Evolutionary conservation across 805 yeast species (phyloP), one percentile per base, ranked within the genome.

Genomic region (Schwanniomyces pseudopolymorphus): DNA sequence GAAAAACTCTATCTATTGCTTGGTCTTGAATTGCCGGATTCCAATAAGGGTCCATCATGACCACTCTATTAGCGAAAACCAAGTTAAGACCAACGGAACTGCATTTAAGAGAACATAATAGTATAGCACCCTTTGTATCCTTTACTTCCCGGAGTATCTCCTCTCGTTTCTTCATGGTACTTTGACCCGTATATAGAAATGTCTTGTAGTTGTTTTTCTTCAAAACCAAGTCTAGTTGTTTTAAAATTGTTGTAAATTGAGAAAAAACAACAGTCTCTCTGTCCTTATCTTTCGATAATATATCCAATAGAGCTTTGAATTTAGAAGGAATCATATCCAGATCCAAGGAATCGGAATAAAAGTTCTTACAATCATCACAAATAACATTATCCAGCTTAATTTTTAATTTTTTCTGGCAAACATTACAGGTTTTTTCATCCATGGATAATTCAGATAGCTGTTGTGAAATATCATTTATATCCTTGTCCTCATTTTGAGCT

Each of bases 11-110:
- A 64, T 88, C 96, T 49, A 88, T 85, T 0, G 96, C 96, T 60
- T 88, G 96, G 39, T 85, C 86, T 54, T 88, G 65, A n/a, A 77
- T 61, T 21, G 44, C 40, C 7, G 79, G 80, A 54, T 77, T 76
- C 96, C 96, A 89, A 89, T 95, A 89, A 0, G 96, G 96, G 56
- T 89, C 96, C 84, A 89, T 82, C 75, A 89, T 74, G 55, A 81
- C 87, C 2, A 90, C 96, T 33, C 79, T 76, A 0, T 85, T 83
- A 0, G 96, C 94, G 44, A 83, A 80, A 0, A 94, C 89, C 49
- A 89, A 68, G 57, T 89, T 89, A 52, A 89, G 70, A 0, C 96
- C 96, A 16, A 88, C 96, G 10, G 96, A 96, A 16, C 96, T 96
- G 1, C 96, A 92, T 61, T 87, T 89, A 50, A 89, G 65, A 8